Base-by-base conservation (phyloP, 192 early-diverging fungal genomes). In the Backusella westeae region DNA sequence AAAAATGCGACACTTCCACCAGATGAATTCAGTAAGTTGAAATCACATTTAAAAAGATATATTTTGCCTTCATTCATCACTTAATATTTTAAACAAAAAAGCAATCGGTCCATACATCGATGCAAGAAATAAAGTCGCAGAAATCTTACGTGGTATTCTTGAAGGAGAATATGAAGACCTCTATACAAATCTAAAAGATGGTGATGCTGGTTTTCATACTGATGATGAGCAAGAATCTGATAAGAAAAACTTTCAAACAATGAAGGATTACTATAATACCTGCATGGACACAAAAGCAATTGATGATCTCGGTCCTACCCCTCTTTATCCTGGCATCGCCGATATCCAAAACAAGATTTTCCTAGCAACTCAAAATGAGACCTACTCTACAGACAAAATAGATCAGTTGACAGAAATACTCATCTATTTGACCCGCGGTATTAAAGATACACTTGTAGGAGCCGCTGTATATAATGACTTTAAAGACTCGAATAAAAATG, bases 401-500 rank as follows among this genome's bases (percentile, higher is more conserved):
- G 8, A 19, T 4, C 26, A 41, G 2, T 32, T 78, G 4, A 79
- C 73, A 17, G 26, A 69, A 4, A 44, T 69, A 15, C 21, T 75
- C 0, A 4, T 69, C 0, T 74, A 52, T 35, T 21, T 75, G 4
- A 41, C 26, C 4, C 6, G 36, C 0, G 46, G 71, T 38, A 59
- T 59, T 7, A 42, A 49, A 2, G 38, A 71, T 12, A 68, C 89
- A 10, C 78, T 91, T 32, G 84, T 90, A 6, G 71, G 69, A 35
- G 83, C 92, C 65, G 73, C 59, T 69, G 86, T 90, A 8, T 83
- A 80, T 32, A 70, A 81, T 1, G 89, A 93, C 75, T 80, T 85
- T 36, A 90, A 91, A 71, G 76, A 90, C 32, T 91, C 91, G 6
- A 78, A 84, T 49, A 29, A 67, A 10, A 90, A 88, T 70, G 80